Percentiles rank a stretch among this genome's conserved stretches.
phyloP scores from a whole-genome alignment of 2,329 filamentous ascomycete species.

The Aquanectria penicillioides region DNA sequence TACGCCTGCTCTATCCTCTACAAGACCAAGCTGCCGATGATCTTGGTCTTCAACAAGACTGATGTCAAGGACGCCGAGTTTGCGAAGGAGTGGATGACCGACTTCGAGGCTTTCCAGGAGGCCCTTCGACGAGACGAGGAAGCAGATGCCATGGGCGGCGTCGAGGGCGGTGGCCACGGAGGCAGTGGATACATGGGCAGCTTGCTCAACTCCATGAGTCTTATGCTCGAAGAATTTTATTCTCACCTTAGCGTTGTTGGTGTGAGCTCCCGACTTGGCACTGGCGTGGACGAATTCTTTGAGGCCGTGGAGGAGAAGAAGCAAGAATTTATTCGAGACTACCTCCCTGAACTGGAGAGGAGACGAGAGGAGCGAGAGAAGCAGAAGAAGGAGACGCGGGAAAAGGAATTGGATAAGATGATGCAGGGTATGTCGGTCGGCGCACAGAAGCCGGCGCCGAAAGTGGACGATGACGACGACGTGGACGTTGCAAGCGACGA shows the following conservation, averaged over 20 bases:
- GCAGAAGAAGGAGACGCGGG: conserved; percentile 74
- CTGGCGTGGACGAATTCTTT: conserved; percentile 94
- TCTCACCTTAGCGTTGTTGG: conserved; percentile 91
- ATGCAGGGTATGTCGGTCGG: conserved; percentile 87
- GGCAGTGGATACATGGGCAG: conserved; percentile 97
- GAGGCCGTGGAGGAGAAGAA: conserved; percentile 87
- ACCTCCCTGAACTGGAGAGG: conserved; percentile 89
- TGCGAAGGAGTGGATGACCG: conserved; percentile 99
- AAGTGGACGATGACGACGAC: conserved; percentile 56
- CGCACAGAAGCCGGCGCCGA: conserved; percentile 42
- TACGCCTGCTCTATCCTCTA: conserved; percentile 99
- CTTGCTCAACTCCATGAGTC: conserved; percentile 95
- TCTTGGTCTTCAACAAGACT: conserved; percentile 98
- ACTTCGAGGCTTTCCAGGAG: conserved; percentile 94
- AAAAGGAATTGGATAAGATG: conserved; percentile 88
- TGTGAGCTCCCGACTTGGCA: conserved; percentile 91
- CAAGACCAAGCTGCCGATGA: conserved; percentile 98
- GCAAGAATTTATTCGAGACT: conserved; percentile 88
- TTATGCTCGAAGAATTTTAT: conserved; percentile 98
- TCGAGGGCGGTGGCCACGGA: conserved; percentile 73
- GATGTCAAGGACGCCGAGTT: conserved; percentile 92
- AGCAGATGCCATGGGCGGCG: conserved; percentile 77
- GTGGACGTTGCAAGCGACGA: conserved; percentile 67
- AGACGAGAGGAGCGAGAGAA: conserved; percentile 79
- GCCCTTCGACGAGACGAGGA: conserved; percentile 85